Evolutionary conservation across 2,329 filamentous ascomycete genomes (phyloP).

Genomic region (Fusarium newnesense): DNA sequence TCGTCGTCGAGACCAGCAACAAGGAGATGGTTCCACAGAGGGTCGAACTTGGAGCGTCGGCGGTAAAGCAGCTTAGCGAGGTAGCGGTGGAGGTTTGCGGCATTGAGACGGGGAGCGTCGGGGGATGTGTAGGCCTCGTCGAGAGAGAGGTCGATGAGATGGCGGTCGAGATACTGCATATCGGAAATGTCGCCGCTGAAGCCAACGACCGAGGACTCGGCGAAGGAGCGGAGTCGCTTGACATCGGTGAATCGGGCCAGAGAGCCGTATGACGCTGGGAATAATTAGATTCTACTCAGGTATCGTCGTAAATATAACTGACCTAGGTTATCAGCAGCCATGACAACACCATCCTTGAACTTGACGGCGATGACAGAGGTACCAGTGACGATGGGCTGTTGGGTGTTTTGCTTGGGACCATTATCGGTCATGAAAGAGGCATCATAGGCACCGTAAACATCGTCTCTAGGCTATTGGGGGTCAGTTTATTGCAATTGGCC

Average conservation of each 20-base stretch:
- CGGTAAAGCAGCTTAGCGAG: constrained; percentile 95
- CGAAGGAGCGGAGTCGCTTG: constrained; percentile 92
- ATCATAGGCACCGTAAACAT: constrained; percentile 96
- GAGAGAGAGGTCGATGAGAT: constrained; percentile 87
- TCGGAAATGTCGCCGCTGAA: constrained; percentile 98
- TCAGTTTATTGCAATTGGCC: constrained; percentile 9
- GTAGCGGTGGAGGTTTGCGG: constrained; percentile 96
- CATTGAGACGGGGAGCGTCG: constrained; percentile 70
- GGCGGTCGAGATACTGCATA: constrained; percentile 98
- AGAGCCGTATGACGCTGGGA: constrained; percentile 91
- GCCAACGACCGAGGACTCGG: constrained; percentile 84
- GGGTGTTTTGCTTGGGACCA: constrained; percentile 85
- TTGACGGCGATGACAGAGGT: constrained; percentile 96
- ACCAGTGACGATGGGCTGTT: constrained; percentile 92
- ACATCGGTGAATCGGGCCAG: constrained; percentile 96
- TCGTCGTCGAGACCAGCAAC: constrained; percentile 88
- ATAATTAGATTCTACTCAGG: constrained; percentile 8
- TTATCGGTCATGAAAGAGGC: constrained; percentile 79
- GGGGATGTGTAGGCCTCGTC: constrained; percentile 81
- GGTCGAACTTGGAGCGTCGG: constrained; percentile 94
- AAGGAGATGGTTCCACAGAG: constrained; percentile 95
- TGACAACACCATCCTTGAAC: constrained; percentile 95
- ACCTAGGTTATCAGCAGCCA: constrained; percentile 97
- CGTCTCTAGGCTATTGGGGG: constrained; percentile 83
- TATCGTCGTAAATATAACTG: constrained; percentile 43